Evolutionary conservation across 1,139 yeast species (phyloP), one percentile per base, ranked within the genome.

Genomic region (Lodderomyces pseudojiufengensis): DNA sequence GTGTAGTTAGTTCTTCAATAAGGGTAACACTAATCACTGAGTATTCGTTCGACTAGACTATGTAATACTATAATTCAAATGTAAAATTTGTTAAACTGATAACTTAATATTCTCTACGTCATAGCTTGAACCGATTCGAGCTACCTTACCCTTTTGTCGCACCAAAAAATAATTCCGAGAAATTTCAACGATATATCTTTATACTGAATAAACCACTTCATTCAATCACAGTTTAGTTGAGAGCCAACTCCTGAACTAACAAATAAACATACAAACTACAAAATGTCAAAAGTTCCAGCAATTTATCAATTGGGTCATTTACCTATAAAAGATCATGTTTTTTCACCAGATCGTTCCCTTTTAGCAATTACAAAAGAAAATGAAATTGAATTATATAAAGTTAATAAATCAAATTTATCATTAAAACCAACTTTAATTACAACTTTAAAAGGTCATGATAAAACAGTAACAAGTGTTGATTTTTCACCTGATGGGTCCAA

Each of bases 401-500:
- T 80, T 18, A 58, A 77, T 14, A 53, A 69, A n/a, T 42, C 55
- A 30, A 48, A 54, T 37, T 48, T 55, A 28, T 34, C 51, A 10
- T 48, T 59, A 15, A 69, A 60, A 41, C 80, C 80, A 10, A 63
- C 63, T 44, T 66, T 78, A 43, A 65, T 85, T 39, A 73, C 94
- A 22, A 72, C 73, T 3, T 72, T 92, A 51, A 63, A 72, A 30
- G 95, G 87, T 45, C 99, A 94, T 59, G 98, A 92, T 62, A 90
- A 90, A 60, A 80, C 94, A 3, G 94, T 94, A 33, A 92, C 98
- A 9, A 88, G 97, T 0, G 88, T 94, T 26, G 99, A 94, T 55
- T 81, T 94, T 49, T 84, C 96, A 18, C 72, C 78, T 18, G 87
- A 86, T 49, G 97, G 97, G 30, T 44, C 61, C 30, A 80, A 84